phyloP scores from a whole-genome alignment of 2,329 filamentous ascomycete species.

The Aspergillus ustus region DNA sequence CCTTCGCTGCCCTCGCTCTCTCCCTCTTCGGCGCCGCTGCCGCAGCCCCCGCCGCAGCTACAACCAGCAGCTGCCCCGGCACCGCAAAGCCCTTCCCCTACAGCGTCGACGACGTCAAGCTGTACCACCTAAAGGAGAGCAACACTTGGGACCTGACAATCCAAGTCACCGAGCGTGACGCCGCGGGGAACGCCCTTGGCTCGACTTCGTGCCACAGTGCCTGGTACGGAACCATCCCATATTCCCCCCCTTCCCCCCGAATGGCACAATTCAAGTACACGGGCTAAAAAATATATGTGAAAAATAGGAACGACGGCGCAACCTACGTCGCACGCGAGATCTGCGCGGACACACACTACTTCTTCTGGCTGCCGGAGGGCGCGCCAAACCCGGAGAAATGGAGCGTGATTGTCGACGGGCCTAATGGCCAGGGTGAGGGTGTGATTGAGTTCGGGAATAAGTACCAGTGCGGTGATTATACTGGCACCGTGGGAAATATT shows the following conservation, averaged over 20 bases:
- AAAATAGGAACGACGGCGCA: slow-evolving; percentile 5
- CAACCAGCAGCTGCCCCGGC: background rate
- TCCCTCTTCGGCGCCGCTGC: slow-evolving; percentile 1
- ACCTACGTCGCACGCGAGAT: slow-evolving; percentile 5
- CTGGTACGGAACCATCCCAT: background rate
- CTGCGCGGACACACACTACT: slow-evolving; percentile 8
- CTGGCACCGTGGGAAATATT: background rate
- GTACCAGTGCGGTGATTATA: slow-evolving; percentile 4
- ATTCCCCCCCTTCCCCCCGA: background rate
- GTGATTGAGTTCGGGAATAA: background rate
- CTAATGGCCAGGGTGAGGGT: slow-evolving; percentile 4
- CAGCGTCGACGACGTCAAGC: slow-evolving; percentile 12
- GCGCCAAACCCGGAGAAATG: slow-evolving; percentile 7
- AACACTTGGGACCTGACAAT: slow-evolving; percentile 14
- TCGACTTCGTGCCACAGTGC: slow-evolving; percentile 6
- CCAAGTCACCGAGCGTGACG: background rate
- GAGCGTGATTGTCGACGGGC: slow-evolving; percentile 7
- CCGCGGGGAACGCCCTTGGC: background rate
- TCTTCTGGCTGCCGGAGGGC: slow-evolving; percentile 10
- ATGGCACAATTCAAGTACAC: background rate
- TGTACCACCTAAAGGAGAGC: slow-evolving; percentile 14
- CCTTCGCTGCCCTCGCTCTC: slow-evolving; percentile 1
- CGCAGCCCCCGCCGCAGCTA: background rate
- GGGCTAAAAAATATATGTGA: background rate
- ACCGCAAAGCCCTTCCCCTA: slow-evolving; percentile 1